Evolutionary conservation across 768 basidiomycete genomes (phyloP).

Genomic region (Hebeloma cylindrosporum): DNA sequence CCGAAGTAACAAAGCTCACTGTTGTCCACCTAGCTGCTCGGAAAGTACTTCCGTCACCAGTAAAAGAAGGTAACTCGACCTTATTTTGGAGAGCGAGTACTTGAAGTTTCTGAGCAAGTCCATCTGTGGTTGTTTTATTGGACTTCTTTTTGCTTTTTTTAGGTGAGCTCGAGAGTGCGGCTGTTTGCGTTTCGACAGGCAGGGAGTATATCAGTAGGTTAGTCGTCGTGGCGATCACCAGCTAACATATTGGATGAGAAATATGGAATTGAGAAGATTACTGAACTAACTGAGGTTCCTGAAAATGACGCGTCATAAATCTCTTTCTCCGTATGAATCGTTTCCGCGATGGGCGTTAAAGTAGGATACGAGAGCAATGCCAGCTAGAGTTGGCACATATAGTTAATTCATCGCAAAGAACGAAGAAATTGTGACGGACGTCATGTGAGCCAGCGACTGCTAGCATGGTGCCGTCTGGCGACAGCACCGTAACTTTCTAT

Average conservation of each 20-base stretch:
- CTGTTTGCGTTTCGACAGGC: constrained; percentile 29
- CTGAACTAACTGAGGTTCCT: constrained; percentile 47
- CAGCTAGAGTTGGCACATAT: constrained; percentile 39
- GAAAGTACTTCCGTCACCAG: constrained; percentile 58
- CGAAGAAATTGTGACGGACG: constrained; percentile 41
- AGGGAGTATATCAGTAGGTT: constrained; percentile 64
- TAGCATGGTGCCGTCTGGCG: constrained; percentile 62
- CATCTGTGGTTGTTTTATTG: constrained; percentile 23
- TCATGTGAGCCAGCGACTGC: constrained; percentile 73
- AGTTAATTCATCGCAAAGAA: not conserved
- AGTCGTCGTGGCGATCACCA: constrained; percentile 65
- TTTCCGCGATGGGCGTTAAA: constrained; percentile 45
- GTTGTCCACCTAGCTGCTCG: constrained; percentile 59
- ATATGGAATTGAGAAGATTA: not conserved
- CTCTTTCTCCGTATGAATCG: constrained; percentile 68
- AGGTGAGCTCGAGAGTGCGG: constrained; percentile 17
- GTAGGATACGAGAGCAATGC: constrained; percentile 66
- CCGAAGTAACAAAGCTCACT: not conserved
- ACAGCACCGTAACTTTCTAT: constrained; percentile 88
- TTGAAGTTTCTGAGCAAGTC: constrained; percentile 16
- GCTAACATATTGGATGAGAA: constrained; percentile 36
- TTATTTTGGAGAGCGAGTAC: constrained; percentile 46
- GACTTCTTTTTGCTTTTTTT: constrained; percentile 46
- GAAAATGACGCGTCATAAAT: constrained; percentile 88
- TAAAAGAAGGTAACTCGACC: constrained; percentile 52